Percentiles rank a stretch among this genome's conserved stretches.
phyloP scores from a whole-genome alignment of 1,139 yeast species.

The Starmera stellimalicola region DNA sequence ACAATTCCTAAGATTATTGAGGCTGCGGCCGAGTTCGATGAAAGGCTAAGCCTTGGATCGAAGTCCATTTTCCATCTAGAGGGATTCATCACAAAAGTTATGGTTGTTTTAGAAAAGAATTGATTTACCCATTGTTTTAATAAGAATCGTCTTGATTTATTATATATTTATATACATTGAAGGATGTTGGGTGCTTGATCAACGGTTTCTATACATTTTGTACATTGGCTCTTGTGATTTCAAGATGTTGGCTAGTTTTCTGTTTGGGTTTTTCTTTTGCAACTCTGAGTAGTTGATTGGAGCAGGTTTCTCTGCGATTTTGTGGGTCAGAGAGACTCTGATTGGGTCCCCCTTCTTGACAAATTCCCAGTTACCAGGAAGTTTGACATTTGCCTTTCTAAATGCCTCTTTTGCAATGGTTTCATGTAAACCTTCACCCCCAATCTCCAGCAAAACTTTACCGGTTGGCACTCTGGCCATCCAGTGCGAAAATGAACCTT shows the following conservation, averaged over 20 bases:
- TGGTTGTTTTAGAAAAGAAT: conserved; percentile 31
- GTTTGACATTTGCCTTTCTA: conserved; percentile 82
- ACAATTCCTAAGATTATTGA: conserved; percentile 43
- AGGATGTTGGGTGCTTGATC: not conserved
- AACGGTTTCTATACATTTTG: conserved; percentile 39
- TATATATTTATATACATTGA: conserved; percentile 4
- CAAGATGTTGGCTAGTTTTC: conserved; percentile 42
- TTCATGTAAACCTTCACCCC: conserved; percentile 66
- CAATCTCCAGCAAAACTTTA: conserved; percentile 79
- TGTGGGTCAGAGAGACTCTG: conserved; percentile 55
- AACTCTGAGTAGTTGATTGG: conserved; percentile 37
- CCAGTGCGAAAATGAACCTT: conserved; percentile 97
- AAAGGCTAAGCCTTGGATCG: conserved; percentile 75
- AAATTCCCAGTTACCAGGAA: conserved; percentile 90
- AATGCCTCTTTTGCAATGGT: conserved; percentile 86
- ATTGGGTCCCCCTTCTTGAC: conserved; percentile 57
- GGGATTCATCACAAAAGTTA: conserved; percentile 83
- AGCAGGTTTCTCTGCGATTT: conserved; percentile 30
- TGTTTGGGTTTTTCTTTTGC: conserved; percentile 56
- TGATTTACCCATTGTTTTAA: conserved; percentile 1
- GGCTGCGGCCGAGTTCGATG: conserved; percentile 76
- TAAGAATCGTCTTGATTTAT: conserved; percentile 1
- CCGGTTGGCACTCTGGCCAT: conserved; percentile 96
- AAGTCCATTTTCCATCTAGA: conserved; percentile 92
- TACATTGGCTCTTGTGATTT: conserved; percentile 42